Evolutionary conservation across 495 filamentous ascomycete genomes (phyloP).

Genomic region (Neurospora terricola): DNA sequence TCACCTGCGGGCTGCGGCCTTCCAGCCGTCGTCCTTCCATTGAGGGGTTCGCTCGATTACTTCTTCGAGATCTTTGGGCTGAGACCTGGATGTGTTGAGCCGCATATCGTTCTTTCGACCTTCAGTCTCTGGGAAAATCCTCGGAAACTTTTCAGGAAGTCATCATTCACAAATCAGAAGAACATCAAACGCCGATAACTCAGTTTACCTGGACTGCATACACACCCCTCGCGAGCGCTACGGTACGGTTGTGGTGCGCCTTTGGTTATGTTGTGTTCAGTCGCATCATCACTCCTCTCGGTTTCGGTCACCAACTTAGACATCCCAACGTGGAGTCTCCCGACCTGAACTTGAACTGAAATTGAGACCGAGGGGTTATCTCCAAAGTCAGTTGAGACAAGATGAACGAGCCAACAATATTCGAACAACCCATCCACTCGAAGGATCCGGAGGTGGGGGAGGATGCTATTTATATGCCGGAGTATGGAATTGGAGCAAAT

Average conservation of each 20-base stretch:
- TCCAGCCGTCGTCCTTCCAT: neutral
- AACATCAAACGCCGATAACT: no score
- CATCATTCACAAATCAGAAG: no score
- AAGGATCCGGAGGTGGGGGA: constrained; percentile 15
- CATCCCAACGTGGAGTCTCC: neutral
- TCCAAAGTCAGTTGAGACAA: neutral
- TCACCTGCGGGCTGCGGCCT: no score
- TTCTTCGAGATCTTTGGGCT: neutral
- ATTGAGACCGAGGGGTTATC: neutral
- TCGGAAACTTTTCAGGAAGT: neutral
- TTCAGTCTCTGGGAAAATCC: neutral
- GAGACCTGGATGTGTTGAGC: neutral
- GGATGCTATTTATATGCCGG: neutral
- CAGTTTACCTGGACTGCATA: neutral
- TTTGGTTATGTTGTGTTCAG: neutral
- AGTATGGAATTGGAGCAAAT: neutral
- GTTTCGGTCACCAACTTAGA: neutral
- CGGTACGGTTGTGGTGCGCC: neutral
- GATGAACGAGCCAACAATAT: constrained; percentile 29
- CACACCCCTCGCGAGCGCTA: no score
- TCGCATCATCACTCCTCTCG: neutral
- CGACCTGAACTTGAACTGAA: neutral
- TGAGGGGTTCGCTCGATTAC: neutral
- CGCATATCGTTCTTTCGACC: neutral
- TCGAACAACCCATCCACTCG: constrained; percentile 21